Conservation (phyloP, 768 basidiomycete genomes). For the Suillus subaureus region DNA sequence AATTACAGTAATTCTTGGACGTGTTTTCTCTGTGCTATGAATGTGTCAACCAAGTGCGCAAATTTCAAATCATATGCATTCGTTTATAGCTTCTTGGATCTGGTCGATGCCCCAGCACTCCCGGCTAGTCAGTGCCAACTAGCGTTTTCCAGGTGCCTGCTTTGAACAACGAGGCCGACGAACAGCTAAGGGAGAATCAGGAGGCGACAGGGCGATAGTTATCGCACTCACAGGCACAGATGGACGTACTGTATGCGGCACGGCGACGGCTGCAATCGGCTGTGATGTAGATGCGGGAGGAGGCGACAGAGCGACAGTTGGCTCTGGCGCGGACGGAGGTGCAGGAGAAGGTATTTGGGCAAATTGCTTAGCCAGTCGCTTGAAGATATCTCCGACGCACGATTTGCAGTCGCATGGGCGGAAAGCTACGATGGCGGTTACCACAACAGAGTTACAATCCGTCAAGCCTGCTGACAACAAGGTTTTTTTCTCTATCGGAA, state of each 20-base stretch:
- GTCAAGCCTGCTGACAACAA: too few species aligned
- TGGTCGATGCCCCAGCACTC: not conserved
- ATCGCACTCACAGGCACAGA: not conserved
- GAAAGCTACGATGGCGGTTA: too few species aligned
- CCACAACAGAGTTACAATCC: too few species aligned
- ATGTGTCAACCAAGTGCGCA: not conserved
- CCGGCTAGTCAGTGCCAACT: too few species aligned
- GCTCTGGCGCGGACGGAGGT: not conserved
- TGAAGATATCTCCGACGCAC: too few species aligned
- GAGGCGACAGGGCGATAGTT: not conserved
- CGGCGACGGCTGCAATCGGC: not conserved
- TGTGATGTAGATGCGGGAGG: not conserved
- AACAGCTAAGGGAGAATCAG: not conserved
- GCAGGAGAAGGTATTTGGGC: not conserved
- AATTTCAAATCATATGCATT: not conserved
- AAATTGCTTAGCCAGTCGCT: not conserved
- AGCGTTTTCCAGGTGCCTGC: too few species aligned
- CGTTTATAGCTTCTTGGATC: not conserved
- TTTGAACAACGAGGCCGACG: not conserved
- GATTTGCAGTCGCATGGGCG: too few species aligned
- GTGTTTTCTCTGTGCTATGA: not conserved
- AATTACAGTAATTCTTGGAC: not conserved
- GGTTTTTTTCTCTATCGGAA: too few species aligned
- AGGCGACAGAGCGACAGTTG: not conserved
- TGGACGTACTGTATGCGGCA: not conserved